Conservation (phyloP, 2,329 filamentous ascomycete species). For the Epichloe gansuensis region DNA sequence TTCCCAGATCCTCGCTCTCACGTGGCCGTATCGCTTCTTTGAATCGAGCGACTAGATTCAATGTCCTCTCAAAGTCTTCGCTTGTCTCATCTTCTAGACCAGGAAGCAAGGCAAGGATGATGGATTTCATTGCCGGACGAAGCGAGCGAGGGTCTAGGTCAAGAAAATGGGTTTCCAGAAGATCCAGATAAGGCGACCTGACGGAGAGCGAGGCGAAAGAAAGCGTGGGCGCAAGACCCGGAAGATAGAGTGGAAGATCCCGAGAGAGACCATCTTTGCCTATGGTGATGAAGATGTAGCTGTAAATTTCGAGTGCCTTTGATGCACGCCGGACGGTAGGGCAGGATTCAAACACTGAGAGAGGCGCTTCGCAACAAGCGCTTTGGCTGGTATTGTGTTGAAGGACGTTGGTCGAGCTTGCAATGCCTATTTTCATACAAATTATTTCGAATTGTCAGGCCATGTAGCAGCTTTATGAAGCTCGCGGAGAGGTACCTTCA, state of each 20-base stretch:
- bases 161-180: constrained; percentile 73
- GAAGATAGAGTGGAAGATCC: constrained; percentile 79
- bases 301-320: constrained; percentile 90
- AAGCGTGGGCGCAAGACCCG: constrained; percentile 76
- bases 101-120: constrained; percentile 79
- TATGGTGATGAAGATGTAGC: constrained; percentile 76
- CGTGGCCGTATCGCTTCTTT: constrained; percentile 52
- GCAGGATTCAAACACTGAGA: constrained; percentile 92
- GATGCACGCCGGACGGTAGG: constrained; percentile 89
- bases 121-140: constrained; percentile 78
- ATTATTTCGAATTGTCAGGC: constrained; percentile 1
- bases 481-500: constrained; percentile 51
- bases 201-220: constrained; percentile 93
- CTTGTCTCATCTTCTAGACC: constrained; percentile 93
- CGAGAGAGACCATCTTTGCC: constrained; percentile 67
- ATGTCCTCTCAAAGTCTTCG: constrained; percentile 86
- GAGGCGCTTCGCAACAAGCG: constrained; percentile 74
- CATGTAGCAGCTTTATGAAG: not conserved
- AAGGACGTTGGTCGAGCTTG: constrained; percentile 70
- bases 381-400: constrained; percentile 67
- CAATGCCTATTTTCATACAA: constrained; percentile 48
- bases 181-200: constrained; percentile 69
- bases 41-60: constrained; percentile 67
- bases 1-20: constrained; percentile 36
- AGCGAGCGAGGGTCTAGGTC: constrained; percentile 57